Evolutionary conservation across 345 rosid species (phyloP), one percentile per base, ranked within the genome.

Genomic region (Acer yangbiense): DNA sequence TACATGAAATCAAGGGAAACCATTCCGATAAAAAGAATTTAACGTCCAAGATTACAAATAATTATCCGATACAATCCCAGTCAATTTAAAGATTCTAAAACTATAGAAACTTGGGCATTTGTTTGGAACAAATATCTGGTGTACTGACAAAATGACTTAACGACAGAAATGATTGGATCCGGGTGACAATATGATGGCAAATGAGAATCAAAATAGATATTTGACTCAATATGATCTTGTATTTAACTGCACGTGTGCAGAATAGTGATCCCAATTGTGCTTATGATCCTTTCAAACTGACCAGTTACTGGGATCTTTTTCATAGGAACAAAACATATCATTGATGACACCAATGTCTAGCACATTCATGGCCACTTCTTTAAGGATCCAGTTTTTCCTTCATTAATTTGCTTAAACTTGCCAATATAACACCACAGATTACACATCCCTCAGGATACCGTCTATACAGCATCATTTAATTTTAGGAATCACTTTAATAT

Each of bases 321-420:
- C 39, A 13, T 11, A 21, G 66, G 21, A 72, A 35, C 25, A 71
- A 41, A 21, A 21, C 61, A 72, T 11, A 21, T 32, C 8, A 2
- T 60, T 44, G 21, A 60, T 21, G n/a, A 60, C 43, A 72, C 66
- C 20, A 72, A 71, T 54, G 55, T 71, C 17, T 29, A 10, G 35
- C 7, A 21, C 23, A 63, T n/a, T 44, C 39, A 46, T 25, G 55
- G 55, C 55, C 4, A 43, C 16, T 1, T 63, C 61, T 25, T 29
- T 8, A 23, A 32, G 39, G 39, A 35, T 35, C 39, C 39, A 35
- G 39, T 35, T 35, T 35, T 35, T 4, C 39, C 39, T 35, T 35
- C 39, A 35, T 35, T 35, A 35, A 35, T 35, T 35, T 35, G 0
- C 35, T 32, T 32, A 32, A 32, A 32, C 35, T 32, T 32, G 55